A percentile compares a stretch with the other conserved stretches of the same genome.
phyloP scores from a whole-genome alignment of 805 yeast species.

The Yamadazyma insecticola region DNA sequence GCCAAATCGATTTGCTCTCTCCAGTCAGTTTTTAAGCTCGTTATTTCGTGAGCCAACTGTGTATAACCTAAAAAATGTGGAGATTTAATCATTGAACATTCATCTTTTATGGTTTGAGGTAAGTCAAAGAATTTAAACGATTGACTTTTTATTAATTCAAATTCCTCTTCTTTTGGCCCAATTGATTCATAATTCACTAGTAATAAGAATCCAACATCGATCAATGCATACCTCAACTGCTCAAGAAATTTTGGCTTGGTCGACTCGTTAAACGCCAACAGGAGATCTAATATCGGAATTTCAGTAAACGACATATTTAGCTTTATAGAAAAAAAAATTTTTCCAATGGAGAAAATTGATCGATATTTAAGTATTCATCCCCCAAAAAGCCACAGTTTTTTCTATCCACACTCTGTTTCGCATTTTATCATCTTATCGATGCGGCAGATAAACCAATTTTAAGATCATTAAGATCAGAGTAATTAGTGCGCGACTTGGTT shows the following conservation, averaged over 20 bases:
- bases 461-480: no score
- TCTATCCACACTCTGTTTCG: no score
- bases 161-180: conserved; percentile 40
- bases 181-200: conserved; percentile 32
- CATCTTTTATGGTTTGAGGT: conserved; percentile 41
- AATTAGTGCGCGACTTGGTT: no score
- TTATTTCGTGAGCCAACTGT: conserved; percentile 52
- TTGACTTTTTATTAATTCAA: conserved; percentile 33
- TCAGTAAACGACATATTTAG: conserved; percentile 28
- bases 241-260: conserved; percentile 41
- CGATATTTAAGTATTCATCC: not conserved
- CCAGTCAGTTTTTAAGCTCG: conserved; percentile 50
- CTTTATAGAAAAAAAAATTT: no score
- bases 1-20: conserved; percentile 62
- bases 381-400: no score
- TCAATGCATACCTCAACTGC: conserved; percentile 42
- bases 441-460: no score
- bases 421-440: no score
- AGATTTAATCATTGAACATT: conserved; percentile 49
- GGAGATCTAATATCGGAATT: conserved; percentile 45
- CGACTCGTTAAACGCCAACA: conserved; percentile 27
- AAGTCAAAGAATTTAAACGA: conserved; percentile 42
- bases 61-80: conserved; percentile 60
- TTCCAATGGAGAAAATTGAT: no score
- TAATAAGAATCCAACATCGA: conserved; percentile 53